Evolutionary conservation across 2,329 filamentous ascomycete species (phyloP).

Genomic region (Penicillium vulpinum): DNA sequence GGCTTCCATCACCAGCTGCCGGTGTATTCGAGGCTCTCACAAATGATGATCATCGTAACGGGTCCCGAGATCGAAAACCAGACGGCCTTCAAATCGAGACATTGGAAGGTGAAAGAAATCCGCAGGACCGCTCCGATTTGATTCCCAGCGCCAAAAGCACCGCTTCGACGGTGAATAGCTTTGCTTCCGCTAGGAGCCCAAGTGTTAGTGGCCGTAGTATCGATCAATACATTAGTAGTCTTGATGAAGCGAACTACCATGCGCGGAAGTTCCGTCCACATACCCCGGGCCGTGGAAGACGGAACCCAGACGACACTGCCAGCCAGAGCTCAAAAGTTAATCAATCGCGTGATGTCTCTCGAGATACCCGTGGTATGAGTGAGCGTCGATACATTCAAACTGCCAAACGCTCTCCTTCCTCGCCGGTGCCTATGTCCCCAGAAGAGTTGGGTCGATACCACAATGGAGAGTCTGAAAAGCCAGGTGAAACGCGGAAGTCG

Average conservation of each 20-base stretch:
- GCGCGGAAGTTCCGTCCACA: constrained; percentile 51
- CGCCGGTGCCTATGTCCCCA: constrained; percentile 90
- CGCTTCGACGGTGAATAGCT: constrained; percentile 46
- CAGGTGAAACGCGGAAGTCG: constrained; percentile 42
- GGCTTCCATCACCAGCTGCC: constrained; percentile 67
- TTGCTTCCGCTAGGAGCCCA: constrained; percentile 55
- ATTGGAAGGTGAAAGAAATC: constrained; percentile 53
- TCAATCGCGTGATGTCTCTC: constrained; percentile 61
- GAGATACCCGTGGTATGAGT: constrained; percentile 66
- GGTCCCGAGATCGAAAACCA: constrained; percentile 76
- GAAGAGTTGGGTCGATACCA: constrained; percentile 65
- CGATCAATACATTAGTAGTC: constrained; percentile 82
- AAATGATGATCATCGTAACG: constrained; percentile 56
- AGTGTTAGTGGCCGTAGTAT: constrained; percentile 65
- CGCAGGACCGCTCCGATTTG: constrained; percentile 56
- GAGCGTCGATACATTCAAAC: constrained; percentile 68
- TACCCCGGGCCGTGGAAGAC: constrained; percentile 54
- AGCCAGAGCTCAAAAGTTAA: constrained; percentile 54
- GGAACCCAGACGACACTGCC: constrained; percentile 43
- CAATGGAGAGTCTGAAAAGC: constrained; percentile 46
- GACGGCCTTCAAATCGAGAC: constrained; percentile 68
- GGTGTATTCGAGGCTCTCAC: constrained; percentile 64
- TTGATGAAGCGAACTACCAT: constrained; percentile 73
- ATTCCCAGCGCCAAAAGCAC: constrained; percentile 46
- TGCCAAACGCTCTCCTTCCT: constrained; percentile 84